A percentile compares a stretch with the other conserved stretches of the same genome.
phyloP scores from a whole-genome alignment of 2,329 filamentous ascomycete genomes.

The Fusarium sp. region DNA sequence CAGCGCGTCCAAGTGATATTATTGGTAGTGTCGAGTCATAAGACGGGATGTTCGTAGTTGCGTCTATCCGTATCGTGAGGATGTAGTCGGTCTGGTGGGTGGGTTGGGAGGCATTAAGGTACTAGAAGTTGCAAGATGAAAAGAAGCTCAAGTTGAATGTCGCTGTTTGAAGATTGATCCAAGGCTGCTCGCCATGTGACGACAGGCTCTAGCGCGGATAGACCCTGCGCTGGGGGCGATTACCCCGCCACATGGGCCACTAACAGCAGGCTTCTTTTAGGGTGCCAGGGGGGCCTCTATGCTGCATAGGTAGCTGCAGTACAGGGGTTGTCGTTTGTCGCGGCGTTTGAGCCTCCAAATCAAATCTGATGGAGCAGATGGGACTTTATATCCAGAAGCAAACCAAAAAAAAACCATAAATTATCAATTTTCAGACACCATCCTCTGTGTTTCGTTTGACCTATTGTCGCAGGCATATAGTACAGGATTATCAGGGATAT shows the following conservation, averaged over 20 bases:
- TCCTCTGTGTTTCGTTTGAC: conserved; percentile 30
- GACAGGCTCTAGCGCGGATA: conserved; percentile 19
- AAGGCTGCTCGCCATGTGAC: conserved; percentile 38
- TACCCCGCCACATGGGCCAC: conserved; percentile 32
- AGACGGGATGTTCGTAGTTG: conserved; percentile 7
- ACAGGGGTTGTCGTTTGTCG: conserved; percentile 21
- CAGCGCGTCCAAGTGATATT: conserved; percentile 8
- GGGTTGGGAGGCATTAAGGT: conserved; percentile 15
- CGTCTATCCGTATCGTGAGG: conserved; percentile 2
- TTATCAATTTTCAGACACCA: conserved; percentile 43
- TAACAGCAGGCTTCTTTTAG: conserved; percentile 16
- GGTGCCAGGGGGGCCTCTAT: conserved; percentile 12
- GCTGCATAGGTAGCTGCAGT: too few relatives aligned
- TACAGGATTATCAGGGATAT: conserved; percentile 37
- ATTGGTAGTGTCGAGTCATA: conserved; percentile 4
- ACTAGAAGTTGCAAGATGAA: conserved; percentile 1
- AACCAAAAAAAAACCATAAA: conserved; percentile 28
- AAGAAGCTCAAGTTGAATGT: conserved; percentile 22
- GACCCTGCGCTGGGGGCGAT: conserved; percentile 34
- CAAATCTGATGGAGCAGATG: not conserved
- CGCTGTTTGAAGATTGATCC: conserved; percentile 23
- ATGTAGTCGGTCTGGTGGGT: conserved; percentile 2
- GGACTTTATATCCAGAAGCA: conserved; percentile 4
- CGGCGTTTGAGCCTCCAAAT: conserved; percentile 6
- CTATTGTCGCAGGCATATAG: conserved; percentile 33